phyloP scores from a whole-genome alignment of 768 basidiomycete species.

The Suillus hirtellus region DNA sequence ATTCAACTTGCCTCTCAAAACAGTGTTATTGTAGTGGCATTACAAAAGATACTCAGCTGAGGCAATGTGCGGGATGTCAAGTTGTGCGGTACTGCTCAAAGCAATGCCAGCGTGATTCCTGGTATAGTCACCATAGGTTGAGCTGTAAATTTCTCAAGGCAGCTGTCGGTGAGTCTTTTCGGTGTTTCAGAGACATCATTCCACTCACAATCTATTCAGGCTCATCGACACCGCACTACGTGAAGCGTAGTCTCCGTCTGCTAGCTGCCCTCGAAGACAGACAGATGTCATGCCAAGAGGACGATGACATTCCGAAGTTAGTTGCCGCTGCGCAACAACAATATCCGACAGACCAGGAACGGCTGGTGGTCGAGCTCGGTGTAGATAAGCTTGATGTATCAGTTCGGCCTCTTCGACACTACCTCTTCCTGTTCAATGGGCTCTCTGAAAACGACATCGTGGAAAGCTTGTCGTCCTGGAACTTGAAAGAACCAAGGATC shows the following conservation, averaged over 20 bases:
- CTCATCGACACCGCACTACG: background rate
- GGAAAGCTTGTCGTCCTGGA: background rate
- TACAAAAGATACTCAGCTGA: background rate
- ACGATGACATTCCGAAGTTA: background rate
- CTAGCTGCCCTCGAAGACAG: background rate
- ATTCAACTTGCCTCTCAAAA: background rate
- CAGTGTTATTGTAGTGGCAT: background rate
- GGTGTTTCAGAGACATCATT: background rate
- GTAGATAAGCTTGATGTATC: no score
- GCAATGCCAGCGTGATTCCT: conserved; percentile 3
- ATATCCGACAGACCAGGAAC: background rate
- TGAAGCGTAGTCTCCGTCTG: conserved; percentile 3
- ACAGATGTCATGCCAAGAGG: background rate
- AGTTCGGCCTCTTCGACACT: background rate
- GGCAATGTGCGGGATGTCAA: conserved; percentile 3
- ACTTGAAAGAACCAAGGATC: background rate
- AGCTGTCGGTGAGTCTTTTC: conserved; percentile 1
- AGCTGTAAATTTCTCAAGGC: conserved; percentile 3
- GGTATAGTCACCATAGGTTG: background rate
- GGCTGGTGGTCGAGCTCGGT: background rate
- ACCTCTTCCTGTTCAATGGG: background rate
- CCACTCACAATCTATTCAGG: background rate
- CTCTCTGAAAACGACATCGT: background rate
- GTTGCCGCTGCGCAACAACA: background rate
- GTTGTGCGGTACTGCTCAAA: conserved; percentile 6